Evolutionary conservation across 129 eudicot species (phyloP).

Genomic region (Flaveria sonorensis): DNA sequence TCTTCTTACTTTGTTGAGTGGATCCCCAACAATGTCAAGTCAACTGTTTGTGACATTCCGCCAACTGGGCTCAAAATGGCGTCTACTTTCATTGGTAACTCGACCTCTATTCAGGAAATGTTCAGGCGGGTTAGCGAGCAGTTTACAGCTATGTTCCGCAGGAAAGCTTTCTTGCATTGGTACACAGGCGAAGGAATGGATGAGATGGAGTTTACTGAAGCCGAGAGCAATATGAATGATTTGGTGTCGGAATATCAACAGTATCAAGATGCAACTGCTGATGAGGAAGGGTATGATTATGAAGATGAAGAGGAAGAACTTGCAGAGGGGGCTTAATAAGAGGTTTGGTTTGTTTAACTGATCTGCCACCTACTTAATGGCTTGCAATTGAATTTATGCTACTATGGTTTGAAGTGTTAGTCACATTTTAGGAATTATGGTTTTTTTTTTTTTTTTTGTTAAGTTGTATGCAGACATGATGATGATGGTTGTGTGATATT

Average conservation of each 20-base stretch:
- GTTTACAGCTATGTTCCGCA: conserved; percentile 68
- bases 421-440: not conserved
- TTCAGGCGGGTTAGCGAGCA: conserved; percentile 66
- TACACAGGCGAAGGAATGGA: conserved; percentile 79
- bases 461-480: conserved; percentile 10
- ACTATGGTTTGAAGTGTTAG: conserved; percentile 7
- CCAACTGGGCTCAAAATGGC: conserved; percentile 76
- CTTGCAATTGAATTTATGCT: conserved; percentile 20
- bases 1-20: conserved; percentile 72
- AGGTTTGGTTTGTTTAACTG: not conserved
- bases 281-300: conserved; percentile 62
- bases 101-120: conserved; percentile 67
- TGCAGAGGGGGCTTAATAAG: conserved; percentile 36
- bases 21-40: conserved; percentile 77
- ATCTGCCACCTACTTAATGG: conserved; percentile 19
- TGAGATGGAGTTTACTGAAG: conserved; percentile 78
- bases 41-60: conserved; percentile 77
- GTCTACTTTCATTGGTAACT: conserved; percentile 70
- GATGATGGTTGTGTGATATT: conserved; percentile 5
- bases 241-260: conserved; percentile 82
- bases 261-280: conserved; percentile 81
- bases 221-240: conserved; percentile 84
- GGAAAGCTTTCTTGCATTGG: conserved; percentile 80
- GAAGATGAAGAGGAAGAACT: conserved; percentile 64
- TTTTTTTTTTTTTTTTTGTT: not conserved